Evolutionary conservation across 129 eudicot species (phyloP).

Genomic region (Logfia minima): DNA sequence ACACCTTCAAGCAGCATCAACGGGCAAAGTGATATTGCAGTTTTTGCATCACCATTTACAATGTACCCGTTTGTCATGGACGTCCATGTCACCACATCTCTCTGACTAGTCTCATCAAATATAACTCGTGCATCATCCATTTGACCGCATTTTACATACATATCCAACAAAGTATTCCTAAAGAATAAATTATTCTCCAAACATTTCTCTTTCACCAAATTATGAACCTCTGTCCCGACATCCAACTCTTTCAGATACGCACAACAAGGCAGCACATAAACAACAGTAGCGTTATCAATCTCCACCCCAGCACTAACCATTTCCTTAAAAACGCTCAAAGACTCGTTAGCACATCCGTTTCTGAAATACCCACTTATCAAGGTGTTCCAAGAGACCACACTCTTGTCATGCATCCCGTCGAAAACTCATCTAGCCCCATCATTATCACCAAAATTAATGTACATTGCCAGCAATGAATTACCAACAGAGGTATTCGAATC

Average conservation of each 20-base stretch:
- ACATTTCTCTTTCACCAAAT: slow-evolving; percentile 42
- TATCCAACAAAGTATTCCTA: slow-evolving; percentile 74
- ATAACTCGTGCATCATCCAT: slow-evolving; percentile 56
- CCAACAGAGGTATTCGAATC: slow-evolving; percentile 52
- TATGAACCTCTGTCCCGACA: slow-evolving; percentile 54
- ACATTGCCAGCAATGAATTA: slow-evolving; percentile 83
- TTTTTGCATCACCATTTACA: slow-evolving; percentile 40
- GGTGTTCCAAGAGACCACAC: slow-evolving; percentile 75
- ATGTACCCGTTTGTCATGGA: slow-evolving; percentile 67
- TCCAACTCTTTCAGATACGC: slow-evolving; percentile 52
- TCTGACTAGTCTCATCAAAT: slow-evolving; percentile 52
- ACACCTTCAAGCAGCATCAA: slow-evolving; percentile 63
- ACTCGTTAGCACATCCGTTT: slow-evolving; percentile 40
- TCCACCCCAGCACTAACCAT: slow-evolving; percentile 54
- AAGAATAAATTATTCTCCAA: slow-evolving; percentile 48
- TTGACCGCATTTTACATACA: slow-evolving; percentile 76
- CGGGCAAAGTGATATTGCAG: slow-evolving; percentile 50
- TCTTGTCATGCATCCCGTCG: slow-evolving; percentile 42
- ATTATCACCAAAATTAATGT: slow-evolving; percentile 60
- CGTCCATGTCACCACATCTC: slow-evolving; percentile 91
- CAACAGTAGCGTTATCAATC: slow-evolving; percentile 54
- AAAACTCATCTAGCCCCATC: slow-evolving; percentile 52
- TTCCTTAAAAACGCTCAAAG: slow-evolving; percentile 45
- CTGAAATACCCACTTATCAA: too few species aligned
- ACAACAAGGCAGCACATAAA: slow-evolving; percentile 83